Evolutionary conservation across 2,329 filamentous ascomycete species (phyloP).

Genomic region (Ophiostoma piceae): DNA sequence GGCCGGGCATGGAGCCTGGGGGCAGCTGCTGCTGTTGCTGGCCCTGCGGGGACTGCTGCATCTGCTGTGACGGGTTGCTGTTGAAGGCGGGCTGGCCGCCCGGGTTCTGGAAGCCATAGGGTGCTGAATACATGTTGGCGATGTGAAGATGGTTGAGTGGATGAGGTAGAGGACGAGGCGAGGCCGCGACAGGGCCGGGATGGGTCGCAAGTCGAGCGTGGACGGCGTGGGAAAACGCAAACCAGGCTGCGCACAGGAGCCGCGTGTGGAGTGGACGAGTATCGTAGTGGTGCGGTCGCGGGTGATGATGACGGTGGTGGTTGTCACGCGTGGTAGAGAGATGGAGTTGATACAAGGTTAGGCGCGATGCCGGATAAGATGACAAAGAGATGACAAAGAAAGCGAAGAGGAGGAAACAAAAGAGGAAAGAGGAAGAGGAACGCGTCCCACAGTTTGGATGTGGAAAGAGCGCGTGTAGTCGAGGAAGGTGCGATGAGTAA

Average conservation of each 20-base stretch:
- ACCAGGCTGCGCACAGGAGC: neutral
- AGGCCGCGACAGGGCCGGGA: neutral
- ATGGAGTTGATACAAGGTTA: neutral
- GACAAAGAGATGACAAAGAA: neutral
- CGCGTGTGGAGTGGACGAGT: neutral
- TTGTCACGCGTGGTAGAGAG: neutral
- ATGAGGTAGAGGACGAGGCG: neutral
- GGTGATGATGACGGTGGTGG: too few species aligned
- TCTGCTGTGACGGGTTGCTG: constrained; percentile 45
- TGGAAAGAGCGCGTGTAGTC: neutral
- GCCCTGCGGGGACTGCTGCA: constrained; percentile 26
- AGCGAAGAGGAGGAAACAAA: too few species aligned
- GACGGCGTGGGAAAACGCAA: neutral
- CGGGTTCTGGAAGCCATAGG: constrained; percentile 52
- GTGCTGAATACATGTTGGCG: constrained; percentile 48
- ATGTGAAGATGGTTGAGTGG: neutral
- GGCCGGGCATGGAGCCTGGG: constrained; percentile 39
- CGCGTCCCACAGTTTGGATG: constrained; percentile 20
- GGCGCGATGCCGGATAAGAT: neutral
- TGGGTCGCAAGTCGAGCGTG: neutral
- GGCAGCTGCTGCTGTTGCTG: constrained; percentile 40
- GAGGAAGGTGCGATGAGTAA: neutral
- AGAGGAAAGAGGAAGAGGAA: neutral
- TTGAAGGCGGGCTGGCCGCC: constrained; percentile 48
- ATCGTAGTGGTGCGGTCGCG: neutral